Evolutionary conservation across 1,139 yeast genomes (phyloP), one percentile per base, ranked within the genome.

Genomic region (Candida pseudocylindracea): DNA sequence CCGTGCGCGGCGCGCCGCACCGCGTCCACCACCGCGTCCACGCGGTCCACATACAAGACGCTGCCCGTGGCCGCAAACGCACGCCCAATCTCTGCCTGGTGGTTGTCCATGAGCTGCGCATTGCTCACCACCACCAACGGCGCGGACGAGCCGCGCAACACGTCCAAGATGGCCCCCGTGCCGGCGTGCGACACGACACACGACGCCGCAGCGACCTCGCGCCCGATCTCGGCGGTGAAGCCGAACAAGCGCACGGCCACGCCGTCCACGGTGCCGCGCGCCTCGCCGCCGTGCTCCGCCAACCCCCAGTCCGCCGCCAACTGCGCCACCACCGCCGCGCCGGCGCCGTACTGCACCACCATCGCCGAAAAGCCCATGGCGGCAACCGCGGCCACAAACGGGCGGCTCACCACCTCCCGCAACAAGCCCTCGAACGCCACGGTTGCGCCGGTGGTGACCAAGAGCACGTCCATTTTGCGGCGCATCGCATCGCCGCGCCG

Each of bases 141-240:
- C 44, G 67, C 70, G 20, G 4, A 4, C 3, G 53, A 37, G 27
- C 57, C 48, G 15, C 85, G 57, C 29, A 81, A 51, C 0, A 79
- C 63, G 44, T 88, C 98, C 13, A 88, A 50, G 8, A 88, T 78
- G 0, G 94, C 78, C 2, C 98, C 98, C 0, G 96, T 80, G 2
- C 91, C 96, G 0, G 93, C 95, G 48, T 88, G 96, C 1, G 93
- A 72, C 10, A 88, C 61, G 7, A 85, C 76, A 31, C 79, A 43
- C 35, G 70, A 70, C 1, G 65, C 53, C 3, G 45, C 31, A 0
- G 41, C 29, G 1, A 73, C 62, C 46, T 38, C 65, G 37, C 8
- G 40, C 33, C 32, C 49, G 44, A 43, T 74, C 46, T 40, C 55
- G 2, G 50, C 40, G 5, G 67, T 55, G 45, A 69, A 71, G 1